Conservation (phyloP, 1,139 yeast species). For the Hyphopichia buzzinii region DNA sequence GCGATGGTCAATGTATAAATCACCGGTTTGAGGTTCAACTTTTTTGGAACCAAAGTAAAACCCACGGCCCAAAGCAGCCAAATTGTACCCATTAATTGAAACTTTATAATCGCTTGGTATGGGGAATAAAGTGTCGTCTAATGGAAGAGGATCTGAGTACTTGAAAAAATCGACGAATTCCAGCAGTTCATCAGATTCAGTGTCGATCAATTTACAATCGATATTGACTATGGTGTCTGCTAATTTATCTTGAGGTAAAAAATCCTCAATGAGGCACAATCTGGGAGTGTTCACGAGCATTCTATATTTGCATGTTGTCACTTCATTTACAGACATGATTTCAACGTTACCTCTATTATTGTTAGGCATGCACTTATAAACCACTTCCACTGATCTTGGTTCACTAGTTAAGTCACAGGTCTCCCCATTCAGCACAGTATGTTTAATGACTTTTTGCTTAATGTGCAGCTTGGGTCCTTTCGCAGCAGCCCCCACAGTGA, state of each 20-base stretch:
- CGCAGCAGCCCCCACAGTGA: constrained; percentile 11
- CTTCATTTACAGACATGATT: constrained; percentile 52
- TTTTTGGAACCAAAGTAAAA: constrained; percentile 27
- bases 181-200: constrained; percentile 10
- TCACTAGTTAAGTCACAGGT: constrained; percentile 69
- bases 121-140: constrained; percentile 15
- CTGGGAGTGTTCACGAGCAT: constrained; percentile 57
- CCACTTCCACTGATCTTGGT: constrained; percentile 62
- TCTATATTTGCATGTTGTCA: constrained; percentile 70
- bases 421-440: constrained; percentile 58
- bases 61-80: constrained; percentile 32
- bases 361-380: constrained; percentile 62
- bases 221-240: constrained; percentile 40
- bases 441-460: constrained; percentile 44
- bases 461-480: constrained; percentile 4
- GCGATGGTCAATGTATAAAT: constrained; percentile 20
- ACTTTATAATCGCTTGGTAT: constrained; percentile 21
- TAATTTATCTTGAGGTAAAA: constrained; percentile 32
- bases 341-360: constrained; percentile 28
- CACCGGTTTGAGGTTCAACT: constrained; percentile 9
- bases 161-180: constrained; percentile 9
- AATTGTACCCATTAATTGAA: constrained; percentile 23
- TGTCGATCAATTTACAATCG: constrained; percentile 37
- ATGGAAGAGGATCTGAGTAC: constrained; percentile 7
- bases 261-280: constrained; percentile 54